A percentile compares a stretch with the other conserved stretches of the same genome.
These are phyloP conservation scores for Leptoxyphium fumago DNA, from an alignment of 2,329 filamentous ascomycete genomes.

Conservation along the genomic window DNA sequence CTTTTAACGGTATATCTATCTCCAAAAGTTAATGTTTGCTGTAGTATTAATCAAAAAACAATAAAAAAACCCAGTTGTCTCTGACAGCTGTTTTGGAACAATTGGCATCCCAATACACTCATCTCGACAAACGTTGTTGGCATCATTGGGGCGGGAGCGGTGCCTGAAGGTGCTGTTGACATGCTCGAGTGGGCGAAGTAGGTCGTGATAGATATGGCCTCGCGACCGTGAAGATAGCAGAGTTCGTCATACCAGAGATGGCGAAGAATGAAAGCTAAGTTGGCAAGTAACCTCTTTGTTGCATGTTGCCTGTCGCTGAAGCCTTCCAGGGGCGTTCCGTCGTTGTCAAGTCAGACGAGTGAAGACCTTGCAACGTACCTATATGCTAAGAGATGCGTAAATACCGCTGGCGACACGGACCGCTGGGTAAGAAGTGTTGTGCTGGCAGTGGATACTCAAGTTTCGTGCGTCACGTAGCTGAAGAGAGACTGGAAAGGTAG, in stretches of 20 bases:
- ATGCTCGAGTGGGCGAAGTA: slow-evolving; percentile 40
- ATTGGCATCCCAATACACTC: too few species aligned
- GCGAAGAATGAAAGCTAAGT: slow-evolving; percentile 32
- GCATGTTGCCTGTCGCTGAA: slow-evolving; percentile 49
- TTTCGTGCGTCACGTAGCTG: slow-evolving; percentile 22
- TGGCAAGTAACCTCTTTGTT: slow-evolving; percentile 42
- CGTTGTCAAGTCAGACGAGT: slow-evolving; percentile 38
- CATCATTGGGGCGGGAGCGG: slow-evolving; percentile 43
- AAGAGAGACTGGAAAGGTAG: too few species aligned
- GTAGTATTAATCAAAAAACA: too few species aligned
- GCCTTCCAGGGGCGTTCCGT: slow-evolving; percentile 37
- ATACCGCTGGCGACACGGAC: slow-evolving; percentile 35
- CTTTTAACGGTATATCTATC: too few species aligned
- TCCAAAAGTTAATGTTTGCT: too few species aligned
- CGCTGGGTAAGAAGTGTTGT: slow-evolving; percentile 37
- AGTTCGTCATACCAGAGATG: slow-evolving; percentile 48
- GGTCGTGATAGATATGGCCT: slow-evolving; percentile 47
- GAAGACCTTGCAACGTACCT: slow-evolving; percentile 42
- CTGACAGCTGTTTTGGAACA: too few species aligned
- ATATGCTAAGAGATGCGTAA: slow-evolving; percentile 33
- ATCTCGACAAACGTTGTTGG: slow-evolving; percentile 36
- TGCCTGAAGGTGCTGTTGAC: slow-evolving; percentile 46
- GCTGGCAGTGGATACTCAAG: slow-evolving; percentile 34
- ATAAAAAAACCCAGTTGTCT: too few species aligned
- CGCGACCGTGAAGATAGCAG: slow-evolving; percentile 52